These are phyloP conservation scores for Ceratobasidium sp. DNA, from an alignment of 1,284 basidiomycete species.

Conservation along the genomic window DNA sequence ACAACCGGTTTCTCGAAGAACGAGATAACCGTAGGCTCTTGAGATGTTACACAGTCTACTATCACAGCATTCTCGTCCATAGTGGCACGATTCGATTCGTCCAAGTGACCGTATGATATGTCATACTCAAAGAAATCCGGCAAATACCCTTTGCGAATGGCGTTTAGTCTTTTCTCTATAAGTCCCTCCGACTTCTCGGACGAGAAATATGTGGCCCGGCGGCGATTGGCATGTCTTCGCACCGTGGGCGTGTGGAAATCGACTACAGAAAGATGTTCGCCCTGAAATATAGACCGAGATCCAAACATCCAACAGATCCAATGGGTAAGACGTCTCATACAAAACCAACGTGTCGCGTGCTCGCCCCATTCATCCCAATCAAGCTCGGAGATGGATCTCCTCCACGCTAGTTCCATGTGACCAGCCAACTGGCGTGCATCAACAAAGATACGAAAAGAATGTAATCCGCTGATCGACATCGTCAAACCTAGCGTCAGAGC, in stretches of 20 bases:
- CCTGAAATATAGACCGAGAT: neutral
- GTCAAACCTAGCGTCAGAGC: constrained; percentile 10
- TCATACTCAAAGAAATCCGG: too few species aligned
- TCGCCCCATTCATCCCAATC: too few species aligned
- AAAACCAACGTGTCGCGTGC: constrained; percentile 11
- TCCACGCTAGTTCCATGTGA: neutral
- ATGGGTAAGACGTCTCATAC: neutral
- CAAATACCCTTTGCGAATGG: too few species aligned
- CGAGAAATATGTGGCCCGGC: too few species aligned
- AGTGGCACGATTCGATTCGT: neutral
- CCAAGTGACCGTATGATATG: too few species aligned
- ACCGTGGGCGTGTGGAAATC: too few species aligned
- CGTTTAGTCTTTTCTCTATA: too few species aligned
- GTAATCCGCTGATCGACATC: neutral
- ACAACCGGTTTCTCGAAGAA: neutral
- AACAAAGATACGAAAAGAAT: constrained; percentile 4
- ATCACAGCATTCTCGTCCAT: constrained; percentile 1
- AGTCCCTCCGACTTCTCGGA: too few species aligned
- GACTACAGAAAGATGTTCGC: too few species aligned
- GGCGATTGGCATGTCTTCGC: too few species aligned
- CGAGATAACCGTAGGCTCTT: neutral
- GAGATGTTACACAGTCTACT: neutral
- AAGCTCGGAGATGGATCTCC: neutral
- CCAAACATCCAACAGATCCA: constrained; percentile 31
- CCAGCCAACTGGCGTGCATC: neutral